These are phyloP conservation scores for Diaporthe humulicola DNA, from an alignment of 2,329 filamentous ascomycete genomes.

Conservation along the genomic window DNA sequence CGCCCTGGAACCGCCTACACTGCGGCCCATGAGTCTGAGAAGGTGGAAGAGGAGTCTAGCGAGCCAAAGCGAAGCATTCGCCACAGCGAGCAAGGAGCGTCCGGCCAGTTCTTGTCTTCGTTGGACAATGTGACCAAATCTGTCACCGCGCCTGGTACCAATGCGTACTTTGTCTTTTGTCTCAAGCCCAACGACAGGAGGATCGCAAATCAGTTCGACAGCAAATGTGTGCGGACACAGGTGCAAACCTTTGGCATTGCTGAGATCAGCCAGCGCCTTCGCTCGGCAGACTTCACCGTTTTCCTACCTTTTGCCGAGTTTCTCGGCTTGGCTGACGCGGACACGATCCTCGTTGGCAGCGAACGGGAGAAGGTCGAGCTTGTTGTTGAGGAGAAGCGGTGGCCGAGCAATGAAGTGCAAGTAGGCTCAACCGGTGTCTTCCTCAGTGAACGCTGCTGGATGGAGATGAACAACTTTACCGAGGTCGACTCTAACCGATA, in stretches of 20 bases:
- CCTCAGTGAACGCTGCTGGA: conserved; percentile 95
- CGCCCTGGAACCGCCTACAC: conserved; percentile 49
- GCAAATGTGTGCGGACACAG: conserved; percentile 96
- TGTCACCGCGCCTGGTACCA: conserved; percentile 84
- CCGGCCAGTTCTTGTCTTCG: conserved; percentile 90
- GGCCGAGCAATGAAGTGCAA: conserved; percentile 91
- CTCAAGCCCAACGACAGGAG: conserved; percentile 96
- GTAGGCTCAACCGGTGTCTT: conserved; percentile 95
- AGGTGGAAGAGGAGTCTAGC: conserved; percentile 62
- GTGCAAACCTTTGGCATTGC: conserved; percentile 96
- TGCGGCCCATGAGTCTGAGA: conserved; percentile 49
- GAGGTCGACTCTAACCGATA: conserved; percentile 71
- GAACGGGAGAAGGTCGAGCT: conserved; percentile 93
- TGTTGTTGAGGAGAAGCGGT: conserved; percentile 91
- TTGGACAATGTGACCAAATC: conserved; percentile 93
- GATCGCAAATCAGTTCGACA: conserved; percentile 99
- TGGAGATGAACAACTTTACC: conserved; percentile 84
- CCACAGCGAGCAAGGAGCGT: conserved; percentile 83
- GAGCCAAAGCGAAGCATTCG: conserved; percentile 56
- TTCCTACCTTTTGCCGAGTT: conserved; percentile 98
- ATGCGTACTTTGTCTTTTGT: conserved; percentile 97
- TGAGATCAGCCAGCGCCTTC: conserved; percentile 93
- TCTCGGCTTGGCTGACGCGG: conserved; percentile 86
- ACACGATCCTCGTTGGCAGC: conserved; percentile 88
- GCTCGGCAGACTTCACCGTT: conserved; percentile 94